Percentiles rank a stretch among this genome's conserved stretches.
Conservation (phyloP, 2,329 filamentous ascomycete genomes). For the Gremmenia infestans region DNA sequence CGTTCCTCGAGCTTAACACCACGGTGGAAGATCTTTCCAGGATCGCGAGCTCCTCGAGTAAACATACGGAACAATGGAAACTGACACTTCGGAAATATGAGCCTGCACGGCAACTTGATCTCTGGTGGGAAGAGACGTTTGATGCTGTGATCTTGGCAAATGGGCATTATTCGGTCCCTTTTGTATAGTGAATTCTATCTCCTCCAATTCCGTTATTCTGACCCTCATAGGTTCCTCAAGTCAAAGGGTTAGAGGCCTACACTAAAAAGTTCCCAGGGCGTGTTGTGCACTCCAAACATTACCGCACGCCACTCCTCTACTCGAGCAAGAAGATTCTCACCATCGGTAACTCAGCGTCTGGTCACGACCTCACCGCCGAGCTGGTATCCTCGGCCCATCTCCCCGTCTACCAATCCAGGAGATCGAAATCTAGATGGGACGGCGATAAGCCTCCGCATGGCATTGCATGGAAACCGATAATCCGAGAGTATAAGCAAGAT, state of each 20-base stretch:
- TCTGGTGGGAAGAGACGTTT: slow-evolving; percentile 51
- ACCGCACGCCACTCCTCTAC: slow-evolving; percentile 60
- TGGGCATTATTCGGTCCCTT: slow-evolving; percentile 67
- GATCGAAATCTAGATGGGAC: slow-evolving; percentile 47
- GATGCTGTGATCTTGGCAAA: slow-evolving; percentile 71
- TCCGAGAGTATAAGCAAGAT: slow-evolving; percentile 39
- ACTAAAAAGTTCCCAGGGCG: slow-evolving; percentile 50
- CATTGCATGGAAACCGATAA: slow-evolving; percentile 49
- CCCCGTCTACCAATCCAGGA: slow-evolving; percentile 48
- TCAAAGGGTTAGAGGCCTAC: slow-evolving; percentile 55
- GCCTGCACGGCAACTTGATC: slow-evolving; percentile 37
- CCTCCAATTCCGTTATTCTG: neutral
- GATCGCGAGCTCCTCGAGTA: slow-evolving; percentile 15
- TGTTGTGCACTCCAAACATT: slow-evolving; percentile 73
- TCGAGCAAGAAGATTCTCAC: slow-evolving; percentile 67
- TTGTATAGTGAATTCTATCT: slow-evolving; percentile 36
- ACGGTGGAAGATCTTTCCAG: slow-evolving; percentile 46
- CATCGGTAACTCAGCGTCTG: slow-evolving; percentile 80
- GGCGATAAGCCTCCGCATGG: slow-evolving; percentile 41
- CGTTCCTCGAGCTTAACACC: slow-evolving; percentile 43
- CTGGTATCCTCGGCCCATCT: slow-evolving; percentile 34
- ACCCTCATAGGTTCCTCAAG: slow-evolving; percentile 45
- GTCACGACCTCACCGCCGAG: slow-evolving; percentile 73
- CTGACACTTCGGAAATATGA: slow-evolving; percentile 45
- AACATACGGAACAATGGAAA: slow-evolving; percentile 36